phyloP scores from a whole-genome alignment of 495 filamentous ascomycete genomes.

The Neurospora discreta region DNA sequence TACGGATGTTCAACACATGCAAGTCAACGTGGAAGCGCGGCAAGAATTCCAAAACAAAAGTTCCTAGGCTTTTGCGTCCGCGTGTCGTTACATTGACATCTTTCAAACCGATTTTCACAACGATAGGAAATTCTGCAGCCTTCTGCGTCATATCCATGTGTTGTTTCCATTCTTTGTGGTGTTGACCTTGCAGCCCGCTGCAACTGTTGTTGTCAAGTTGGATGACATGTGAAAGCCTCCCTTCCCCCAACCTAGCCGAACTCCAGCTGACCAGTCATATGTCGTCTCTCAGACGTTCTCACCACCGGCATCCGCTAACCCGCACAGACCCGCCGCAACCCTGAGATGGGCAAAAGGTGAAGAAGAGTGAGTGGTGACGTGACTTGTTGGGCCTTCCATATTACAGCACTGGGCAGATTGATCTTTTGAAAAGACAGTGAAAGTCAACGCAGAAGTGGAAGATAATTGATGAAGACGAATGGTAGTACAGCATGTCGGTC shows the following conservation, averaged over 20 bases:
- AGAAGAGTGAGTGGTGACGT: background rate
- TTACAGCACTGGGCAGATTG: background rate
- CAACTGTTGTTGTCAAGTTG: background rate
- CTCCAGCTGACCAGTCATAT: background rate
- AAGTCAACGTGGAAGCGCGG: background rate
- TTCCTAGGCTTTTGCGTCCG: background rate
- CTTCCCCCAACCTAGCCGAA: background rate
- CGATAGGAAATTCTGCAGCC: background rate
- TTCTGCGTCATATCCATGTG: background rate
- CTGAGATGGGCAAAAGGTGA: background rate
- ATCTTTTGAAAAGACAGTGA: background rate
- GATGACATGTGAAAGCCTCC: background rate
- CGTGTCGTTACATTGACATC: background rate
- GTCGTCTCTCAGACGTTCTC: background rate
- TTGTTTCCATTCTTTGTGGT: background rate
- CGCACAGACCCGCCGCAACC: conserved; percentile 5
- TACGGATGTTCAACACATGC: background rate
- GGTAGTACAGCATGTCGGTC: background rate
- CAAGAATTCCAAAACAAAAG: background rate
- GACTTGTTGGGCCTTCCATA: background rate
- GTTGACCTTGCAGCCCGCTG: background rate
- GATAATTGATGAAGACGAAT: background rate
- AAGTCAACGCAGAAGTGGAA: background rate
- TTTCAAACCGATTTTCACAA: background rate
- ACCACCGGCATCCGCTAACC: conserved; percentile 9